Evolutionary conservation across 2,329 filamentous ascomycete genomes (phyloP).

Genomic region (Exserohilum rostratum): DNA sequence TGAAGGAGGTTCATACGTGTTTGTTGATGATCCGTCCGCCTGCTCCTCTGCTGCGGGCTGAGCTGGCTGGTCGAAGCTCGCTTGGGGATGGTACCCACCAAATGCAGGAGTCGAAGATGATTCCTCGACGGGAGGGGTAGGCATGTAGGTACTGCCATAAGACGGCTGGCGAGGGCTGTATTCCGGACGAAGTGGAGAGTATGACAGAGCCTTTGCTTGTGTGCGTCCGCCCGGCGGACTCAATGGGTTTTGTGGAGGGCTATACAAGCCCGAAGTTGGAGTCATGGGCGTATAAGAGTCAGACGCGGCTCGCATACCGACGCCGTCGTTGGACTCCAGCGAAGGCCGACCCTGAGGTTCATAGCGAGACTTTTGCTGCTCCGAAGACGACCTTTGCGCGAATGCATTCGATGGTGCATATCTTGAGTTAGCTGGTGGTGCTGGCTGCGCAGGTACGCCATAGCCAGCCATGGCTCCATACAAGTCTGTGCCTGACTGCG

Average conservation of each 20-base stretch:
- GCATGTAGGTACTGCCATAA: conserved; percentile 39
- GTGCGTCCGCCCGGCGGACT: conserved; percentile 35
- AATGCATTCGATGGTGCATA: conserved; percentile 50
- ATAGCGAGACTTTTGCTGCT: conserved; percentile 57
- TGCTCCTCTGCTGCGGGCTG: conserved; percentile 14
- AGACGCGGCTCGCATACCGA: conserved; percentile 34
- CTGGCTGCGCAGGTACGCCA: conserved; percentile 34
- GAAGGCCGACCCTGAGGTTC: conserved; percentile 52
- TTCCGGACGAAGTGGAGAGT: conserved; percentile 41
- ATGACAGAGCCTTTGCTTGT: conserved; percentile 38
- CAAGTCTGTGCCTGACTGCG: conserved; percentile 72
- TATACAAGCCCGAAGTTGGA: conserved; percentile 34
- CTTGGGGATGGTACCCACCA: conserved; percentile 34
- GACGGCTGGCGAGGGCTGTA: conserved; percentile 29
- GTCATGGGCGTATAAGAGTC: conserved; percentile 40
- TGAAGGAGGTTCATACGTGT: conserved; percentile 36
- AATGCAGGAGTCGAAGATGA: conserved; percentile 28
- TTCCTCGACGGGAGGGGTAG: conserved; percentile 33
- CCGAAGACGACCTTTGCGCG: conserved; percentile 58
- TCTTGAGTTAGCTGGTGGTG: conserved; percentile 42
- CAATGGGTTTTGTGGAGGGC: conserved; percentile 38
- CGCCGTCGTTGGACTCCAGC: conserved; percentile 45
- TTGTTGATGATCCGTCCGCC: conserved; percentile 34
- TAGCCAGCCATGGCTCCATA: conserved; percentile 72
- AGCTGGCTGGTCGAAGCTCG: conserved; percentile 33